These are phyloP conservation scores for Aurinia saxatilis DNA, from an alignment of 345 rosid species.

Conservation along the genomic window DNA sequence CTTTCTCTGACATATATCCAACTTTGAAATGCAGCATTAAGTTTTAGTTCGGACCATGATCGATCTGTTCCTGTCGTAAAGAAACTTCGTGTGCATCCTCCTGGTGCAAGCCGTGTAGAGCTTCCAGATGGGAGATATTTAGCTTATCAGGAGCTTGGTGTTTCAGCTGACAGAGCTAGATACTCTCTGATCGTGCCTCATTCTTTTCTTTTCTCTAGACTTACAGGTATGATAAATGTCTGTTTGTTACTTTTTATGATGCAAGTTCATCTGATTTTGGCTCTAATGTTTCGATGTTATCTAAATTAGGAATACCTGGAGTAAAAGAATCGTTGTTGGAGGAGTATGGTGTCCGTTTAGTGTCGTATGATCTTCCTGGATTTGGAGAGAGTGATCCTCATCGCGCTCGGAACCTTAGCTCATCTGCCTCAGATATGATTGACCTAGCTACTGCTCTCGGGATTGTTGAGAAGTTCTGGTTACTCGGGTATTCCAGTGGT, in stretches of 20 bases:
- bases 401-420: constrained; percentile 62
- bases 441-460: constrained; percentile 62
- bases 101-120: constrained; percentile 46
- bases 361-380: constrained; percentile 93
- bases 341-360: constrained; percentile 72
- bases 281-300: constrained; percentile 2
- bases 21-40: constrained; percentile 45
- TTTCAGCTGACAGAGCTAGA: constrained; percentile 63
- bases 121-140: constrained; percentile 85
- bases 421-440: constrained; percentile 76
- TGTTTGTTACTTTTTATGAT: not conserved
- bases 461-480: constrained; percentile 69
- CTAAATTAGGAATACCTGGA: constrained; percentile 64
- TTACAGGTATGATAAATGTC: constrained; percentile 48
- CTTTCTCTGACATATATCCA: not conserved
- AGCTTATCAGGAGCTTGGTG: constrained; percentile 73
- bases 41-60: constrained; percentile 35
- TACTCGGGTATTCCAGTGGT: constrained; percentile 75
- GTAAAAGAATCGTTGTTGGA: constrained; percentile 56
- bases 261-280: not conserved
- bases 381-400: constrained; percentile 98
- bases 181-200: constrained; percentile 65
- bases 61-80: constrained; percentile 34
- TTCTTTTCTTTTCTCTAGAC: constrained; percentile 78
- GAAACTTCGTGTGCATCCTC: constrained; percentile 63